Evolutionary conservation across 2,329 filamentous ascomycete genomes (phyloP).

Genomic region (Fulvia fulva): DNA sequence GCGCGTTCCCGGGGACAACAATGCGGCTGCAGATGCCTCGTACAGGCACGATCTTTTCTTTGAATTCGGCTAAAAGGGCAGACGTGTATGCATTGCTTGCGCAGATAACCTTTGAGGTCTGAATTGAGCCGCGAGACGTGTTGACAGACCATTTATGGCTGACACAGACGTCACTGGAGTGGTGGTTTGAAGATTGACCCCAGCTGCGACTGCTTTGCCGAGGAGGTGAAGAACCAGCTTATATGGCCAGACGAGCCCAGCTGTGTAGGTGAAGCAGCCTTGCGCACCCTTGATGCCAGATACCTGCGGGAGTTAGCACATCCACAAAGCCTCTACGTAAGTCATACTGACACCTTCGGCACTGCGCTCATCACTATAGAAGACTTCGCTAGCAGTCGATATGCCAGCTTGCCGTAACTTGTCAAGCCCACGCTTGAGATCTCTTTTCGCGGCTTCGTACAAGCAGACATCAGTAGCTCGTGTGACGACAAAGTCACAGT

Average conservation of each 20-base stretch:
- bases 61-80: constrained; percentile 34
- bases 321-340: neutral
- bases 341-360: constrained; percentile 29
- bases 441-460: constrained; percentile 20
- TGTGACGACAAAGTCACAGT: constrained; percentile 45
- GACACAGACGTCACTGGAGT: constrained; percentile 69
- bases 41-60: constrained; percentile 29
- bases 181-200: constrained; percentile 68
- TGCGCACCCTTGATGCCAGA: constrained; percentile 39
- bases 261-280: constrained; percentile 41
- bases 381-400: constrained; percentile 29
- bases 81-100: constrained; percentile 27
- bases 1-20: constrained; percentile 14
- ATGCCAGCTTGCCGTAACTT: constrained; percentile 29
- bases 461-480: constrained; percentile 41
- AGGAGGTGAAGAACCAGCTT: constrained; percentile 28
- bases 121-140: constrained; percentile 25
- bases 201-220: constrained; percentile 35
- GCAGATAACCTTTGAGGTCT: constrained; percentile 32
- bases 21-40: constrained; percentile 49
- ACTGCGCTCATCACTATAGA: constrained; percentile 25
- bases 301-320: constrained; percentile 24
- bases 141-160: constrained; percentile 53
- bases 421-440: constrained; percentile 31
- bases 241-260: constrained; percentile 43